Evolutionary conservation across 441 rosid species (phyloP).

Genomic region (Populus hybrid): DNA sequence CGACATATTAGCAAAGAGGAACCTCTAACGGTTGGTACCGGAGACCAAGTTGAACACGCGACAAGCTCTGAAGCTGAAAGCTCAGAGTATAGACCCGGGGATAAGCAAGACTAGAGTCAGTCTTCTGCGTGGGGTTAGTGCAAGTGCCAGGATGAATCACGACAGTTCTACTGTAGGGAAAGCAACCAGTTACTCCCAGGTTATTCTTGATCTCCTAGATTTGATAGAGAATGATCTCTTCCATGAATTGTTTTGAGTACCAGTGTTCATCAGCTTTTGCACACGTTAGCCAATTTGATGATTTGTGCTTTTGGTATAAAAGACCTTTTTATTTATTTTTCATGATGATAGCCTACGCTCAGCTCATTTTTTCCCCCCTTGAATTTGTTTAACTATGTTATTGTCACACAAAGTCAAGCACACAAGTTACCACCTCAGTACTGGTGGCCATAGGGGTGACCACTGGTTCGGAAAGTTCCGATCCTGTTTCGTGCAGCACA

Average conservation of each 20-base stretch:
- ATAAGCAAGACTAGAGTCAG: constrained; percentile 62
- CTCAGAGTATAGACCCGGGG: constrained; percentile 38
- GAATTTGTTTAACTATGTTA: not conserved
- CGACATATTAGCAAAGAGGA: constrained; percentile 50
- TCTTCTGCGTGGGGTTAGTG: constrained; percentile 7
- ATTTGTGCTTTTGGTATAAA: not conserved
- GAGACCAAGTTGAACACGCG: constrained; percentile 29
- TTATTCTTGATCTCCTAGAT: not conserved
- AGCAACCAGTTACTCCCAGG: not conserved
- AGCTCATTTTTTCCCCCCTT: too few species aligned
- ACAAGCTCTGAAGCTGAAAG: constrained; percentile 37
- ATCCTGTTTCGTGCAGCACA: too few species aligned
- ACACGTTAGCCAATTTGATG: not conserved
- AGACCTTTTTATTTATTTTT: not conserved
- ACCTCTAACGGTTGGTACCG: constrained; percentile 50
- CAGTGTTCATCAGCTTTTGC: not conserved
- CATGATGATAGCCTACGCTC: not conserved
- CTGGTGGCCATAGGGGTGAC: too few species aligned
- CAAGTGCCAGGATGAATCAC: not conserved
- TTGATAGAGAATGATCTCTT: not conserved
- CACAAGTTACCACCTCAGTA: too few species aligned
- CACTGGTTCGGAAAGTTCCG: too few species aligned
- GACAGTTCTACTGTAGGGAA: not conserved
- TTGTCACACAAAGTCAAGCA: not conserved
- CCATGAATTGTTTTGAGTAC: not conserved